Base-by-base conservation (phyloP, 2,329 filamentous ascomycete species). In the Fusarium zealandicum region DNA sequence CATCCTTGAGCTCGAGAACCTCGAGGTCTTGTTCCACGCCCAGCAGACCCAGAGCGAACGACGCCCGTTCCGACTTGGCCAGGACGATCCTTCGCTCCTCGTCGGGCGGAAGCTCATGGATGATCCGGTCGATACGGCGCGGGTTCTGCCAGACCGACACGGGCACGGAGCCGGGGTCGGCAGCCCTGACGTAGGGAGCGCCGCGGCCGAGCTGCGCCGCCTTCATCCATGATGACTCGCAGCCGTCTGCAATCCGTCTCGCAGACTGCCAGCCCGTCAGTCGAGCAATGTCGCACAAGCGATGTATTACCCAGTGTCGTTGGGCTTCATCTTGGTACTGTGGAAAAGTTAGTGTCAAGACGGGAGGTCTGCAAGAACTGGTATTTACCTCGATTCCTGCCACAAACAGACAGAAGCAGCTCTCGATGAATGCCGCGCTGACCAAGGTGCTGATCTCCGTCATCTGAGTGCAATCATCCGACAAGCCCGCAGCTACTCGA, bases 221-320 rank as follows among this genome's bases (percentile, higher is more conserved):
- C 69, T 88, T 90, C 54, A 84, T 81, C 95, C 95, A 99, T 0
- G 86, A 83, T 3, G 86, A 88, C 73, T 98, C 93, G 71, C 92
- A 96, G 1, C 92, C 92, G 41, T 84, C 81, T 1, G 91, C 91
- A 59, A 97, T 93, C 33, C 92, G 85, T 28, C 85, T 83, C 2
- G 92, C 90, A 1, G 89, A 92, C 66, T 92, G 89, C 90, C 92
- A 97, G 1, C 95, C 95, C 0, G 92, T 96, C 7, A 95, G 79
- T 2, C 87, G 84, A 3, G 89, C 85, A 32, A 96, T 87, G 64
- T 92, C 87, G 63, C 86, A 82, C 49, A 97, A 80, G 22, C 89
- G 85, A 28, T 82, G 80, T 59, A 97, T 82, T 0, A 89, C 83
- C 90, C 92, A 96, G 51, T 83, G 81, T 1, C 95, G 86, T 67